These are phyloP conservation scores for Lipomyces anomalus DNA, from an alignment of 805 yeast species.

Conservation along the genomic window DNA sequence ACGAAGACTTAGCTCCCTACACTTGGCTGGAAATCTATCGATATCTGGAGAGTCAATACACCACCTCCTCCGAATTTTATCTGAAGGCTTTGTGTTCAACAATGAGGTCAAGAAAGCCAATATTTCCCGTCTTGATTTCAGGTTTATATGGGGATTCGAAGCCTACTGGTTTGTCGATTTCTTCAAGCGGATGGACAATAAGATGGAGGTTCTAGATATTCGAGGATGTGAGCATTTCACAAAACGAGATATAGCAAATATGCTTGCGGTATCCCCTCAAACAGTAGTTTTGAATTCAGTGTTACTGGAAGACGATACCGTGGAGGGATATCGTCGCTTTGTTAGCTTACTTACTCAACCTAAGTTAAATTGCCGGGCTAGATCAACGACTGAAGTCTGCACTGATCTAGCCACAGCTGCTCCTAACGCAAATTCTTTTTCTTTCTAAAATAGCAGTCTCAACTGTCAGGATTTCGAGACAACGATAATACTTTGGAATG, in stretches of 20 bases:
- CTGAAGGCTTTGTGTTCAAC: too few species aligned
- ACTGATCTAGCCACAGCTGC: too few species aligned
- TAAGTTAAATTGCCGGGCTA: slow-evolving; percentile 1
- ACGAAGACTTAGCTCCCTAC: not conserved
- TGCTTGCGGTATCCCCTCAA: slow-evolving; percentile 2
- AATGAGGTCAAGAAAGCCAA: too few species aligned
- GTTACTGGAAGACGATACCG: slow-evolving; percentile 5
- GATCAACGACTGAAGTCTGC: not conserved
- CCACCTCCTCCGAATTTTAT: too few species aligned
- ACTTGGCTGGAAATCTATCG: slow-evolving; percentile 9
- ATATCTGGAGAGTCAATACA: not conserved
- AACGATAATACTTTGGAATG: too few species aligned
- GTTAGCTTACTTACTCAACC: slow-evolving; percentile 5
- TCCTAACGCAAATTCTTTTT: too few species aligned
- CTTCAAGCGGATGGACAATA: not conserved
- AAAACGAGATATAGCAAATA: not conserved
- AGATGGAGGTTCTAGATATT: slow-evolving; percentile 3
- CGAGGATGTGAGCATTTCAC: slow-evolving; percentile 12
- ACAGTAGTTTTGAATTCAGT: slow-evolving; percentile 2
- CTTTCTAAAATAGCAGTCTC: too few species aligned
- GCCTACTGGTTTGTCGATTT: slow-evolving; percentile 4
- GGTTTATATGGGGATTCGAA: slow-evolving; percentile 8
- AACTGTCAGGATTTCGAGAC: too few species aligned
- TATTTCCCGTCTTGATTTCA: slow-evolving; percentile 4
- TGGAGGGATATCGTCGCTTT: slow-evolving; percentile 6